Conservation (phyloP, 2,329 filamentous ascomycete species). For the Neodidymelliopsis sp. region DNA sequence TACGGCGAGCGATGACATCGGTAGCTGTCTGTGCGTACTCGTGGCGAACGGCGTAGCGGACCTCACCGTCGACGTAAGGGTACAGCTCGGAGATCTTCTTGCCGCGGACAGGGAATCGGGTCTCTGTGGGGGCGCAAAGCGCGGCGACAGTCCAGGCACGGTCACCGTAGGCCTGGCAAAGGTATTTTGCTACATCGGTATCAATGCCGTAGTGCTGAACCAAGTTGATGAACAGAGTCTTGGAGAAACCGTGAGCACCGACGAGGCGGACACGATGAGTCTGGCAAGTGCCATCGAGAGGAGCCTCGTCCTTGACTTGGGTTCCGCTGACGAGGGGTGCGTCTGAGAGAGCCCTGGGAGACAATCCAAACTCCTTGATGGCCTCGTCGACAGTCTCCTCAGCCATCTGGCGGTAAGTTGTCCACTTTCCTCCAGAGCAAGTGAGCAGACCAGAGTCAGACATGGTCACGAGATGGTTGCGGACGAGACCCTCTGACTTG, state of each 20-base stretch:
- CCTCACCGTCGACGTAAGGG: conserved; percentile 90
- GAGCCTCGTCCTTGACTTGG: conserved; percentile 74
- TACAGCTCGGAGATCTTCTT: conserved; percentile 81
- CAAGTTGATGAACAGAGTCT: conserved; percentile 91
- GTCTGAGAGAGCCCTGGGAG: conserved; percentile 63
- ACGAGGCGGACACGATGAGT: conserved; percentile 83
- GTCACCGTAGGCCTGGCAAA: conserved; percentile 88
- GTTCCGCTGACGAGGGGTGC: conserved; percentile 74
- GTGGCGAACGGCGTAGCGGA: conserved; percentile 84
- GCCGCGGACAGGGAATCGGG: conserved; percentile 83
- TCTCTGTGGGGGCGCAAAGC: conserved; percentile 76
- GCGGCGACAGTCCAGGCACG: conserved; percentile 89
- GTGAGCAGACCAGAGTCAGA: conserved; percentile 83
- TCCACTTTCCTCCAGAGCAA: conserved; percentile 91
- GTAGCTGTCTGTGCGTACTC: conserved; percentile 93
- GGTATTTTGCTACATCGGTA: conserved; percentile 89
- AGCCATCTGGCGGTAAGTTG: conserved; percentile 91
- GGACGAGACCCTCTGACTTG: conserved; percentile 86
- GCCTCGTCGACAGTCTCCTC: conserved; percentile 88
- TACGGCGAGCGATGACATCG: conserved; percentile 85
- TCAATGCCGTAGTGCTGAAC: conserved; percentile 94
- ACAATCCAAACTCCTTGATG: conserved; percentile 71
- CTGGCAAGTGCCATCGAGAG: conserved; percentile 77
- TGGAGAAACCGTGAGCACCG: conserved; percentile 86
- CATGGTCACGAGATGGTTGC: conserved; percentile 83